phyloP scores from a whole-genome alignment of 805 yeast species.

The Brettanomyces naardenensis region DNA sequence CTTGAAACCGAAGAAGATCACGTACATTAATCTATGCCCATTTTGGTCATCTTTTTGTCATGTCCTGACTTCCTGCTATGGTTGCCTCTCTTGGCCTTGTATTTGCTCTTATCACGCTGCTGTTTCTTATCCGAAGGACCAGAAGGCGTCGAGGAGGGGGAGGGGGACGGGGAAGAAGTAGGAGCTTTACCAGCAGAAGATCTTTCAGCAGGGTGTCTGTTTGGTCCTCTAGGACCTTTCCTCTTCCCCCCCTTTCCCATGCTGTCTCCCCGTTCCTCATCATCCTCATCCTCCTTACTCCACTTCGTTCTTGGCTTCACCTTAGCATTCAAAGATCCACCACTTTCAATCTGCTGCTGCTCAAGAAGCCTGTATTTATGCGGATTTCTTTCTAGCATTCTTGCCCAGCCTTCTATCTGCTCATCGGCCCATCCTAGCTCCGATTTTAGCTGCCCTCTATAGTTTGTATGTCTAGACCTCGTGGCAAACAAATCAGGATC shows the following conservation, averaged over 20 bases:
- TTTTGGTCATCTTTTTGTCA: constrained; percentile 35
- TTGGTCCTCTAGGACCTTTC: neutral
- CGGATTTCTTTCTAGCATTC: constrained; percentile 64
- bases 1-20: neutral
- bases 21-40: neutral
- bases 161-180: no score
- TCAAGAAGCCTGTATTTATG: constrained; percentile 54
- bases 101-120: constrained; percentile 39
- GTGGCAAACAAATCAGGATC: constrained; percentile 43
- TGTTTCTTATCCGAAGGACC: constrained; percentile 12
- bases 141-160: no score
- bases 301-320: constrained; percentile 16
- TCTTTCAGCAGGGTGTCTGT: neutral
- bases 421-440: constrained; percentile 74
- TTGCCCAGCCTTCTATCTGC: constrained; percentile 90
- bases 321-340: constrained; percentile 22
- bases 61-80: constrained; percentile 61
- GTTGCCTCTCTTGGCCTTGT: constrained; percentile 51
- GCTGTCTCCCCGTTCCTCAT: constrained; percentile 9
- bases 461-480: constrained; percentile 35
- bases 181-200: no score
- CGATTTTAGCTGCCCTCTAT: constrained; percentile 42
- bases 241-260: constrained; percentile 14
- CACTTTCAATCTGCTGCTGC: constrained; percentile 44
- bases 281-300: constrained; percentile 9